Percentiles rank a stretch among this genome's conserved stretches.
These are phyloP conservation scores for Solanum peruvianum DNA, from an alignment of 257 asterid species.

Conservation along the genomic window DNA sequence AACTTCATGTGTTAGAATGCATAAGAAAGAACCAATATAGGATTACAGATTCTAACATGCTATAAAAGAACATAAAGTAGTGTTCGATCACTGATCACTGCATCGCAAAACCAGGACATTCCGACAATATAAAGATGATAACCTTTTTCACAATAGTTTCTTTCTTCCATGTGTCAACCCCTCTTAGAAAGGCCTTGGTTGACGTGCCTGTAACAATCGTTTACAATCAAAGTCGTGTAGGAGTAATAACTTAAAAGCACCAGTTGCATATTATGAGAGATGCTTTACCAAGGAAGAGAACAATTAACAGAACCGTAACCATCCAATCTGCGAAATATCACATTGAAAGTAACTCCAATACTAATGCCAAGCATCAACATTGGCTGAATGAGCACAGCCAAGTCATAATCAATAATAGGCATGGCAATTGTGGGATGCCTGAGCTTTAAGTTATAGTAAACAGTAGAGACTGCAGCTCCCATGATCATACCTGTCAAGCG, in stretches of 20 bases:
- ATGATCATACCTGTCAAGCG: slow-evolving; percentile 81
- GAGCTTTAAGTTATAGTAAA: slow-evolving; percentile 79
- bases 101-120: neutral
- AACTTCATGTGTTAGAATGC: neutral
- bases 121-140: neutral
- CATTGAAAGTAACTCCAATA: slow-evolving; percentile 90
- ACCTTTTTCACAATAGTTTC: slow-evolving; percentile 82
- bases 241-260: neutral
- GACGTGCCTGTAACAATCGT: slow-evolving; percentile 52
- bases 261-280: neutral
- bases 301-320: slow-evolving; percentile 85
- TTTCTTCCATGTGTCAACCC: slow-evolving; percentile 87
- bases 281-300: slow-evolving; percentile 74
- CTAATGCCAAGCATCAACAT: slow-evolving; percentile 97
- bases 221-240: neutral
- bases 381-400: slow-evolving; percentile 95
- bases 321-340: slow-evolving; percentile 97
- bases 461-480: slow-evolving; percentile 93
- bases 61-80: neutral
- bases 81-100: neutral
- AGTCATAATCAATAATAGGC: slow-evolving; percentile 90
- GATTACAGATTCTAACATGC: neutral
- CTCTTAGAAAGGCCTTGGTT: slow-evolving; percentile 78
- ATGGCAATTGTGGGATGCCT: slow-evolving; percentile 88
- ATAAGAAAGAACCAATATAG: neutral